Evolutionary conservation across 2,329 filamentous ascomycete species (phyloP), one percentile per base, ranked within the genome.

Genomic region (Pseudogymnoascus sp.): DNA sequence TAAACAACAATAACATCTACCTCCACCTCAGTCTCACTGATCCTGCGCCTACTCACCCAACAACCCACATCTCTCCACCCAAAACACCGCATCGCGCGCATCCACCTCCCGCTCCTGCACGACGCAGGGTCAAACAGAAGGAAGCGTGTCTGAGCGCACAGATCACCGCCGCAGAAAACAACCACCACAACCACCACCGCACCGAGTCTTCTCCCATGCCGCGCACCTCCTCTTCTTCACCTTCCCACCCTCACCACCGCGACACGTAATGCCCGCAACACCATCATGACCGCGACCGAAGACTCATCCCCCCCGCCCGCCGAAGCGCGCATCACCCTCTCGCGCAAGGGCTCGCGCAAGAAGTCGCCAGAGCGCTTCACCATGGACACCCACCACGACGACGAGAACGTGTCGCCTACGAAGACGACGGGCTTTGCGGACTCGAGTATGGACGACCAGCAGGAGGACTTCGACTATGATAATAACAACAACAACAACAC

Each of bases 271-370:
- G 47, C 47, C 26, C 47, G 47, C 47, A 3, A 15, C 26, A 33
- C 8, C n/a, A 53, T 53, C n/a, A 53, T 53, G 47, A 53, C 47
- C 26, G 47, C 47, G 26, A 53, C 47, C 26, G 47, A 53, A 53
- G 47, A 53, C n/a, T 53, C 47, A 33, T 53, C 47, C n/a, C 47
- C 47, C 47, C 47, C 47, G 26, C 47, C 47, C 26, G 47, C 47
- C 26, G 26, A 31, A 13, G 47, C 47, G 47, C 47, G 47, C 47
- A 53, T 53, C 26, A 53, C 47, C 26, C 47, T 53, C 47, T 53
- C 33, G 59, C 59, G 59, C 59, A 61, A 61, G 59, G 36, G 59
- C 17, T 42, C 59, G 59, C 31, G 36, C 19, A 61, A 36, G 59
- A 61, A 36, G 59, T 23, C n/a, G 4, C 23, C 21, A 3, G 33